These are phyloP conservation scores for Vararia minispora DNA, from an alignment of 768 basidiomycete genomes.

Conservation along the genomic window DNA sequence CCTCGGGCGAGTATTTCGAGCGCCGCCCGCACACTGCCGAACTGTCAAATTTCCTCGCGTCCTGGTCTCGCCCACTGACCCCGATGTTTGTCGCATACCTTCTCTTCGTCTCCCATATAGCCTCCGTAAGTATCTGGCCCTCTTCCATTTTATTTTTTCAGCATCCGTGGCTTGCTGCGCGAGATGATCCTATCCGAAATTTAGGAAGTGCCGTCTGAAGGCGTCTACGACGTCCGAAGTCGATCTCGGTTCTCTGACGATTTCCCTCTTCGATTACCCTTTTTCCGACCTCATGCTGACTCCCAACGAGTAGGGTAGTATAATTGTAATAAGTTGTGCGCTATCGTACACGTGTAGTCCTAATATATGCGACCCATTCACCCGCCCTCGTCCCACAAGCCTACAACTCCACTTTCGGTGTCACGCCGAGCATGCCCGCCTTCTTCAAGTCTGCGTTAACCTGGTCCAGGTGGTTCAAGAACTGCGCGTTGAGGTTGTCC, in stretches of 20 bases:
- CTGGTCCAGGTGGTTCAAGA: constrained; percentile 45
- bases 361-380: neutral
- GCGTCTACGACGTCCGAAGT: constrained; percentile 1
- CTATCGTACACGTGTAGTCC: neutral
- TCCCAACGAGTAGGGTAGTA: neutral
- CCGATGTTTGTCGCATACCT: too few species aligned
- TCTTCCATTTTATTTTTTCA: too few species aligned
- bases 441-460: constrained; percentile 27
- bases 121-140: too few species aligned
- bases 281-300: constrained; percentile 1
- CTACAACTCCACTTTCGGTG: neutral
- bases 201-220: constrained; percentile 17
- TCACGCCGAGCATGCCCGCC: neutral
- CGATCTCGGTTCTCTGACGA: constrained; percentile 15
- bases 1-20: too few species aligned
- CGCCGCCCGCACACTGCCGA: too few species aligned
- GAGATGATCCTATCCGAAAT: too few species aligned
- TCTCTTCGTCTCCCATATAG: too few species aligned
- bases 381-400: too few species aligned
- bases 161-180: too few species aligned
- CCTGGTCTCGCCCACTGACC: too few species aligned
- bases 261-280: neutral
- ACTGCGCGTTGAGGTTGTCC: constrained; percentile 46
- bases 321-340: neutral
- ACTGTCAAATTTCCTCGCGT: too few species aligned